Conservation (phyloP, 495 filamentous ascomycete species). For the Barbatosphaeria neglecta region DNA sequence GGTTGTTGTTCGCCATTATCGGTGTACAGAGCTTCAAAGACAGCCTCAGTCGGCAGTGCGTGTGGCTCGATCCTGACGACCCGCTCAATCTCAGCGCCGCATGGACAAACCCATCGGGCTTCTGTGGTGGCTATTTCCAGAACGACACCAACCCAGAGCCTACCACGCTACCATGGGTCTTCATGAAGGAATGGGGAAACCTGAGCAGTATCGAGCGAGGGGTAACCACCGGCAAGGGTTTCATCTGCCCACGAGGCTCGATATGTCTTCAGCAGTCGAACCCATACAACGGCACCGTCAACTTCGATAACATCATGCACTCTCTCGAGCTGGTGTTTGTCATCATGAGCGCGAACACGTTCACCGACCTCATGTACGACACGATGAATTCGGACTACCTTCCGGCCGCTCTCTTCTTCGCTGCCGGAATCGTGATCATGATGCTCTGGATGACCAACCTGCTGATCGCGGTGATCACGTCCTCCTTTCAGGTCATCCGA, state of each 20-base stretch:
- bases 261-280: constrained; percentile 67
- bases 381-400: constrained; percentile 87
- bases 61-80: constrained; percentile 60
- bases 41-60: constrained; percentile 75
- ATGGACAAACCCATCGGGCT: constrained; percentile 50
- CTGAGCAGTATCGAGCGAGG: constrained; percentile 28
- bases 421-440: constrained; percentile 77
- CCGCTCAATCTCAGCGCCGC: constrained; percentile 28
- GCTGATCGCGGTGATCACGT: constrained; percentile 95
- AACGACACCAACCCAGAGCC: constrained; percentile 39
- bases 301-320: constrained; percentile 88
- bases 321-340: constrained; percentile 96
- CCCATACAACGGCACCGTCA: constrained; percentile 77
- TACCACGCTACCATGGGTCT: constrained; percentile 51
- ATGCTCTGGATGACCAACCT: constrained; percentile 95
- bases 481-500: constrained; percentile 94
- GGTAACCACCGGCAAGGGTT: constrained; percentile 61
- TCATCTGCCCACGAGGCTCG: constrained; percentile 73
- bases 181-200: constrained; percentile 6
- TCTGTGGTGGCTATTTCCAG: constrained; percentile 71
- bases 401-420: constrained; percentile 74
- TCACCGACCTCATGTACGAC: constrained; percentile 86
- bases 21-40: constrained; percentile 97
- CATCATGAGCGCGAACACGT: constrained; percentile 96
- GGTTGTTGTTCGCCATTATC: constrained; percentile 94